These are phyloP conservation scores for Dissophora globulifera DNA, from an alignment of 192 early-diverging fungal species.

Conservation along the genomic window DNA sequence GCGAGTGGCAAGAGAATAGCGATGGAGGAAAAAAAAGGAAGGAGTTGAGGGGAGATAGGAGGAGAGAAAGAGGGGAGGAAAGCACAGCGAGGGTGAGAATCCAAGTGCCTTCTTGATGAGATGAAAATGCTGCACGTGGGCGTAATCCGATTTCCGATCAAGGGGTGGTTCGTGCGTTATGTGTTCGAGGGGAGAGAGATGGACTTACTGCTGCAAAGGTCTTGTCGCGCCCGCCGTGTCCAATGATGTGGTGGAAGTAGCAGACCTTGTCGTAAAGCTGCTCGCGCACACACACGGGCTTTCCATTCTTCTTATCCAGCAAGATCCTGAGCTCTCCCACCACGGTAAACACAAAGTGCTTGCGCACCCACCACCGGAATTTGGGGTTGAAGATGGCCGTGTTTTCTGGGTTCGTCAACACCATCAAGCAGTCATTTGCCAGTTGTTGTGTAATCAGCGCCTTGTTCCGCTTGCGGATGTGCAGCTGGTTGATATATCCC, in stretches of 20 bases:
- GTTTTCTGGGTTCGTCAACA: constrained; percentile 51
- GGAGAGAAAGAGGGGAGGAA: constrained; percentile 14
- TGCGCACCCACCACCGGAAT: constrained; percentile 54
- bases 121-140: too few species aligned
- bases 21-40: not conserved
- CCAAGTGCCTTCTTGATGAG: too few species aligned
- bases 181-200: constrained; percentile 12
- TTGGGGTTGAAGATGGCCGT: constrained; percentile 52
- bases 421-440: constrained; percentile 50
- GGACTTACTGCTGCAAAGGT: constrained; percentile 39
- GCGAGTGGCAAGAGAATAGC: not conserved
- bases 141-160: constrained; percentile 35
- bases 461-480: constrained; percentile 51
- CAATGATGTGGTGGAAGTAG: constrained; percentile 53
- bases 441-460: constrained; percentile 50
- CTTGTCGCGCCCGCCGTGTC: constrained; percentile 53
- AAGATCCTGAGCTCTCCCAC: constrained; percentile 46
- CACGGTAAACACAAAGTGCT: constrained; percentile 49
- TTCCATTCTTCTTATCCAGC: constrained; percentile 54
- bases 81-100: not conserved
- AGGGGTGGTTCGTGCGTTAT: constrained; percentile 27
- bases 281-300: constrained; percentile 45
- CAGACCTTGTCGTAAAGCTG: constrained; percentile 52
- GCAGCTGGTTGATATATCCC: constrained; percentile 51
- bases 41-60: not conserved